Percentiles rank a stretch among this genome's conserved stretches.
phyloP scores from a whole-genome alignment of 2,329 filamentous ascomycete genomes.

The Westerdykella ornata region DNA sequence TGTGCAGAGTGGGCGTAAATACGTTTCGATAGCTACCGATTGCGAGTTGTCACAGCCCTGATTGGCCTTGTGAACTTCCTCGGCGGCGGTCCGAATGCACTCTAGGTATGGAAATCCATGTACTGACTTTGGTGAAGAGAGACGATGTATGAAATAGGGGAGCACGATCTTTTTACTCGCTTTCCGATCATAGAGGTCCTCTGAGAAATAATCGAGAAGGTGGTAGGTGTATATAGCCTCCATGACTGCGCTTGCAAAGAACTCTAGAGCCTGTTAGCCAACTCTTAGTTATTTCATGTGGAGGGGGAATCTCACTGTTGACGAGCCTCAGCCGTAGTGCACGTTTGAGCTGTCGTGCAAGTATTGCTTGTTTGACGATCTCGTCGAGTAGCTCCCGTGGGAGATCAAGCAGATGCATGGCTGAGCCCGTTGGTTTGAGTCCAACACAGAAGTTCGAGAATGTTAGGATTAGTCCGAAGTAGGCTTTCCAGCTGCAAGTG shows the following conservation, averaged over 20 bases:
- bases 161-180: no score
- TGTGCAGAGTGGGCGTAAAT: no score
- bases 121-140: not conserved
- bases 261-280: no score
- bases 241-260: not conserved
- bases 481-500: no score
- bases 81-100: not conserved
- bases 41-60: not conserved
- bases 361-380: not conserved
- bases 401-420: not conserved
- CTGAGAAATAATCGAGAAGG: not conserved
- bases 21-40: no score
- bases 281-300: not conserved
- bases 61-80: not conserved
- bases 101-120: not conserved
- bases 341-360: not conserved
- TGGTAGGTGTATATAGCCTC: not conserved
- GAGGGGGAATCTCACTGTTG: constrained; percentile 1
- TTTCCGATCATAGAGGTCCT: no score
- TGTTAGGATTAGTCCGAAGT: no score
- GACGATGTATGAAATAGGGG: not conserved
- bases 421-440: not conserved
- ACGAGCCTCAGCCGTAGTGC: not conserved
- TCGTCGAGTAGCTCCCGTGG: not conserved
- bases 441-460: no score